A percentile compares a stretch with the other conserved stretches of the same genome.
Evolutionary conservation across 495 filamentous ascomycete species (phyloP).

Genomic region (Aspergillus affinis): DNA sequence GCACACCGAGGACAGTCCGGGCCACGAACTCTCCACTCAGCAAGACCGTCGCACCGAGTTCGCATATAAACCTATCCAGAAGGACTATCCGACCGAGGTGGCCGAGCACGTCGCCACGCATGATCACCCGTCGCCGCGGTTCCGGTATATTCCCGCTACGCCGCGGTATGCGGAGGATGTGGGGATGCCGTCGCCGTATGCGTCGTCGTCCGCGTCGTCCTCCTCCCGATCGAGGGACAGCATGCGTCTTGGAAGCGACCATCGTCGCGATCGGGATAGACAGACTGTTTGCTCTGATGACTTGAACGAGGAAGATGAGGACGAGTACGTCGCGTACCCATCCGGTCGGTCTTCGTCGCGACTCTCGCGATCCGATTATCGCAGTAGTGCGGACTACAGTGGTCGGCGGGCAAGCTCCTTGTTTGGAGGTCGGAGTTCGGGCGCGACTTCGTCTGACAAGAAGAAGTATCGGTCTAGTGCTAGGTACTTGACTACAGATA

Average conservation of each 20-base stretch:
- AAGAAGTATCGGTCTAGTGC: slow-evolving; percentile 22
- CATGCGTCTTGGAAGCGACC: not conserved
- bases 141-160: slow-evolving; percentile 39
- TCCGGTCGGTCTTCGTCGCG: not conserved
- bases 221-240: not conserved
- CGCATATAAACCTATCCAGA: slow-evolving; percentile 36
- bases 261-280: not conserved
- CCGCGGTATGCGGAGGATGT: slow-evolving; percentile 15
- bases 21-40: not conserved
- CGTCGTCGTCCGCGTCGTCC: not conserved
- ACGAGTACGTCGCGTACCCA: not conserved
- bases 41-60: slow-evolving; percentile 27
- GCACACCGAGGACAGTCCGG: not conserved
- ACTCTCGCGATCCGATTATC: slow-evolving; percentile 1
- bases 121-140: slow-evolving; percentile 19
- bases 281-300: not conserved
- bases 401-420: slow-evolving; percentile 8
- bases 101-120: slow-evolving; percentile 22
- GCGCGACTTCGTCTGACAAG: slow-evolving; percentile 19
- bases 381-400: slow-evolving; percentile 11
- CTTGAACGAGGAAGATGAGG: slow-evolving; percentile 3
- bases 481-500: slow-evolving; percentile 37
- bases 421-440: slow-evolving; percentile 12
- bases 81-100: slow-evolving; percentile 35
- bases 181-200: not conserved